Percentiles rank a stretch among this genome's conserved stretches.
Evolutionary conservation across 805 yeast genomes (phyloP).

Genomic region (Barnettozyma californica): DNA sequence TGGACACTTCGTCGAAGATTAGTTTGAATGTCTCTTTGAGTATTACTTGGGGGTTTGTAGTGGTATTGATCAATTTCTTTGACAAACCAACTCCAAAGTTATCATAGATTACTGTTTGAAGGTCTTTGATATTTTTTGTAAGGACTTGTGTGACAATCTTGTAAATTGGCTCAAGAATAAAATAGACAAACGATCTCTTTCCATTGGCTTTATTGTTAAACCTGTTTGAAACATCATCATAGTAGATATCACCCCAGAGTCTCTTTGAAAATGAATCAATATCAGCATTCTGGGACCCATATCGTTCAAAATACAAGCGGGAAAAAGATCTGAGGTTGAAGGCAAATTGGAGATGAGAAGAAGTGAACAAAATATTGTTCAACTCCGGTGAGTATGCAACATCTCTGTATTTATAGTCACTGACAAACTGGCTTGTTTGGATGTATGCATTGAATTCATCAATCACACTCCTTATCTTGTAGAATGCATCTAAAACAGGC

Average conservation of each 20-base stretch:
- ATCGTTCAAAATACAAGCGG: constrained; percentile 33
- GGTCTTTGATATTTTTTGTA: constrained; percentile 40
- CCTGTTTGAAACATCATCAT: constrained; percentile 34
- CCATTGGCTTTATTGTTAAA: constrained; percentile 33
- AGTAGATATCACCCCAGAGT: constrained; percentile 78
- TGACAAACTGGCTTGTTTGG: constrained; percentile 26
- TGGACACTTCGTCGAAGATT: constrained; percentile 44
- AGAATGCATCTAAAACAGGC: constrained; percentile 68
- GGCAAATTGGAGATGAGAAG: constrained; percentile 53
- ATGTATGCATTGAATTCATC: constrained; percentile 60
- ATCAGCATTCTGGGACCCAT: constrained; percentile 28
- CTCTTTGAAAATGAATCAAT: constrained; percentile 40
- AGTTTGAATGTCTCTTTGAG: constrained; percentile 47
- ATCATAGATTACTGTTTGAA: constrained; percentile 40
- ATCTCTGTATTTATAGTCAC: constrained; percentile 23
- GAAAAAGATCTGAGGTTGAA: constrained; percentile 71
- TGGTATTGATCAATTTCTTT: constrained; percentile 30
- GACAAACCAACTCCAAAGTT: constrained; percentile 43
- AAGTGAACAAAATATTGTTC: constrained; percentile 71
- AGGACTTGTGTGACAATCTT: constrained; percentile 62
- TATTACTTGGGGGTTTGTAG: constrained; percentile 60
- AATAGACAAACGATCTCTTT: constrained; percentile 41
- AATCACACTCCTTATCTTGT: constrained; percentile 55
- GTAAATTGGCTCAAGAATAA: constrained; percentile 75
- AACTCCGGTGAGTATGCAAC: constrained; percentile 47